Evolutionary conservation across 208 protist genomes (phyloP).

Genomic region (Naegleria lovaniensis): DNA sequence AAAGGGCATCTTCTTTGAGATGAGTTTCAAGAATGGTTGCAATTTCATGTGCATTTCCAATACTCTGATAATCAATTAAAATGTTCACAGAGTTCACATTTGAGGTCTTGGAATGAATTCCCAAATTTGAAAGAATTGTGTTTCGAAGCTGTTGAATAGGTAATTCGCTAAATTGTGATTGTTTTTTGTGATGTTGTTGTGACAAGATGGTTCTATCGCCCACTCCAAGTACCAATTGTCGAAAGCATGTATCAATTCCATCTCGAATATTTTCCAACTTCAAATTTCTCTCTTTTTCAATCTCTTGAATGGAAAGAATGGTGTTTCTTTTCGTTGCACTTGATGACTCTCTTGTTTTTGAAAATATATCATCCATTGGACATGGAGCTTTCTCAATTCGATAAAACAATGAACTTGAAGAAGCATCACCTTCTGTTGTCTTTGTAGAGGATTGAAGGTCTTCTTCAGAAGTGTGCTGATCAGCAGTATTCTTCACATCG

Average conservation of each 20-base stretch:
- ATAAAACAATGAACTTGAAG: background rate
- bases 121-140: background rate
- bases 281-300: background rate
- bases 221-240: background rate
- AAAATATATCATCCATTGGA: background rate
- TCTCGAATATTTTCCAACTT: background rate
- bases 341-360: background rate
- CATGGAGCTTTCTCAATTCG: background rate
- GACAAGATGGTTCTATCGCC: background rate
- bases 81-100: background rate
- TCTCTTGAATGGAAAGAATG: background rate
- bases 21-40: too few species aligned
- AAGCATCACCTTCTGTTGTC: background rate
- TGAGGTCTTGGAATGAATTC: background rate
- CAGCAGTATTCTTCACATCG: background rate
- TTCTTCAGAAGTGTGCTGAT: too few species aligned
- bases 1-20: too few species aligned
- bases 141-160: background rate
- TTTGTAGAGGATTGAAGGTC: too few species aligned
- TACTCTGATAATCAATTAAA: background rate
- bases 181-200: background rate
- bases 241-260: background rate
- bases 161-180: background rate
- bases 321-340: background rate
- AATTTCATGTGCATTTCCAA: too few species aligned